Base-by-base conservation (phyloP, 257 asterid genomes). In the Solanum habrochaites region DNA sequence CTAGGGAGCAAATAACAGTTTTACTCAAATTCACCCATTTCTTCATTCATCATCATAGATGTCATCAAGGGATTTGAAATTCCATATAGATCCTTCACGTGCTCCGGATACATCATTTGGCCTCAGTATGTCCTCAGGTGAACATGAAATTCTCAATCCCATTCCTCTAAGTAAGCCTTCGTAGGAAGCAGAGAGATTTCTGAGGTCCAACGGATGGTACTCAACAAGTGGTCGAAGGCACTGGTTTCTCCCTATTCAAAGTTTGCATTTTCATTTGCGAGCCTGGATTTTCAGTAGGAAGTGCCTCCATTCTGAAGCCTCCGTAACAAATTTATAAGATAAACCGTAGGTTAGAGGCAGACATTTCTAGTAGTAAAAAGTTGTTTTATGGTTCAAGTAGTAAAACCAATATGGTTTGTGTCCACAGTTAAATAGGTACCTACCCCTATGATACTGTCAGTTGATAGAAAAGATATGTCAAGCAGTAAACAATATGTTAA, bases 251-350 rank as follows among this genome's bases (percentile, higher is more conserved):
- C 90, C 99, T 93, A 3, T 86, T 88, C 87, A n/a, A 97, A 87
- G 90, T 92, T 95, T n/a, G 98, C 96, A 83, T 97, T 97, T 83
- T 97, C 99, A 87, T 89, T 93, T 20, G 98, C 99, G 81, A 97
- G 74, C 37, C 99, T 93, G 9, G 99, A 97, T 97, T 97, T 73
- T 97, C 99, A 20, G 99, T 95, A 11, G 95, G 93, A 77, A 97
- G 98, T 39, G 96, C 94, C 90, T 97, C 99, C 90, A 97, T 35
- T 87, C n/a, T 97, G 99, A 82, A 97, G 98, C 95, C 99, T 94
- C 90, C 95, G 95, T 94, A 86, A 31, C 87, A 88, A 84, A 25
- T 8, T 49, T 67, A 29, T 8, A 52, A 47, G 15, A 4, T n/a
- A 58, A 52, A 39, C 1, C 2, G 49, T 6, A 21, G 49, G 11